Conservation (phyloP, 1,284 basidiomycete genomes). For the Heterobasidion annosum region DNA sequence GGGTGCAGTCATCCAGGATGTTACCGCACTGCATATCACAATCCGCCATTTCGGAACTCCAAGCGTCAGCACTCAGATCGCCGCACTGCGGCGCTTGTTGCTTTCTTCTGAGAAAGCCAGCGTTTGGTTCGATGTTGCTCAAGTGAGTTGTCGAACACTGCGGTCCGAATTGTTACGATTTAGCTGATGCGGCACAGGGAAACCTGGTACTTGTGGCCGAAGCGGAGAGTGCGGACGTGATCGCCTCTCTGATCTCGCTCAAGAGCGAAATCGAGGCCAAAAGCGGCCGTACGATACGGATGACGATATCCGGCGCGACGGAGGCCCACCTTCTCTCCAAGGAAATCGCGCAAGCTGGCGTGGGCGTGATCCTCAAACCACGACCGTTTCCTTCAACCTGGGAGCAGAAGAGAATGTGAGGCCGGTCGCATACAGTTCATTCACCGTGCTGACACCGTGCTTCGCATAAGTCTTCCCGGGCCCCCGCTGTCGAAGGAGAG, state of each 20-base stretch:
- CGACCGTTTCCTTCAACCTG: constrained; percentile 43
- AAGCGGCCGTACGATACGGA: constrained; percentile 10
- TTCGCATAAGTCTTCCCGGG: constrained; percentile 42
- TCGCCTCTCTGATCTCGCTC: constrained; percentile 35
- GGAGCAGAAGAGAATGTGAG: constrained; percentile 40
- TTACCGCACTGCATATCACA: constrained; percentile 42
- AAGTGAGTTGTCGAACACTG: constrained; percentile 21
- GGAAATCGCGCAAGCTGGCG: constrained; percentile 47
- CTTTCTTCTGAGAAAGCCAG: constrained; percentile 26
- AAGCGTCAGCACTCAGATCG: constrained; percentile 59
- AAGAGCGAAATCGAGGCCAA: constrained; percentile 25
- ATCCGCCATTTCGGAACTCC: constrained; percentile 26
- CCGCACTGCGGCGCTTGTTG: constrained; percentile 55
- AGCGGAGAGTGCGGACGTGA: constrained; percentile 37
- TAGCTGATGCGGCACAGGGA: constrained; percentile 27
- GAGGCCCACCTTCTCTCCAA: constrained; percentile 35
- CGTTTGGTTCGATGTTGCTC: constrained; percentile 41
- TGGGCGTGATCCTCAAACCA: constrained; percentile 67
- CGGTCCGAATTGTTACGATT: not conserved
- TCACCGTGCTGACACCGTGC: not conserved
- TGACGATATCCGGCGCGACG: constrained; percentile 26
- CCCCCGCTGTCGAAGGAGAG: constrained; percentile 63
- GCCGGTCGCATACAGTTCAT: constrained; percentile 19
- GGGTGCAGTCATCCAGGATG: constrained; percentile 39
- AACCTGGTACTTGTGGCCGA: constrained; percentile 41